Evolutionary conservation across 371 early-diverging fungal genomes (phyloP).

Genomic region (Rhizomucor pusillus): DNA sequence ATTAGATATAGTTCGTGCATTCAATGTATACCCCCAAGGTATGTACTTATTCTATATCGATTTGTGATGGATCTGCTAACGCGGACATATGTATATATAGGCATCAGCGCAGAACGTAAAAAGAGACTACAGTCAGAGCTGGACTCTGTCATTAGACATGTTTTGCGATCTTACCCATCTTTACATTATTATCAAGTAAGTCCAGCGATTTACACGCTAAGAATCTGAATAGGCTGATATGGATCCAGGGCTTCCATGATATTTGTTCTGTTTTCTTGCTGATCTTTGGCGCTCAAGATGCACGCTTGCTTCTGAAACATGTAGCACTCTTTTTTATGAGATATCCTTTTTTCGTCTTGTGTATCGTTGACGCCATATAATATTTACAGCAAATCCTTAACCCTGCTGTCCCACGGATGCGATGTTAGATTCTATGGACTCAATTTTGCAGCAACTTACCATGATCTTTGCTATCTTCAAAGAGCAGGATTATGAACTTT

Average conservation of each 20-base stretch:
- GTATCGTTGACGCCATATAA: background rate
- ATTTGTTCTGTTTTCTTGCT: conserved; percentile 61
- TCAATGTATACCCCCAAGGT: conserved; percentile 41
- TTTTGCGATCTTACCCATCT: conserved; percentile 52
- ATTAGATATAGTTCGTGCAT: conserved; percentile 40
- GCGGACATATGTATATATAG: conserved; percentile 14
- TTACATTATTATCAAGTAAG: conserved; percentile 69
- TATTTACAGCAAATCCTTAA: conserved; percentile 6
- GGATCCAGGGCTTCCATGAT: conserved; percentile 69
- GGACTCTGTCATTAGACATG: conserved; percentile 44
- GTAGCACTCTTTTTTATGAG: conserved; percentile 62
- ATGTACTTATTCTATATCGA: too few species aligned
- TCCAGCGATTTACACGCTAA: background rate
- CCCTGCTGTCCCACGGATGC: conserved; percentile 47
- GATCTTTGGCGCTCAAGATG: conserved; percentile 53
- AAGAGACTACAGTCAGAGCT: conserved; percentile 41
- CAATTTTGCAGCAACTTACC: conserved; percentile 54
- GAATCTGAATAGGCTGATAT: background rate
- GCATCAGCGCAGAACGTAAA: conserved; percentile 27
- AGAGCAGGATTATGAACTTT: conserved; percentile 48
- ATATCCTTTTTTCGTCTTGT: conserved; percentile 39
- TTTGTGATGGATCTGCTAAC: background rate
- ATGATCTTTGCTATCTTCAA: conserved; percentile 53
- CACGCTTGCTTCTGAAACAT: conserved; percentile 45
- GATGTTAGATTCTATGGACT: conserved; percentile 59